phyloP scores from a whole-genome alignment of 192 early-diverging fungal species.

The Coemansia sp. region DNA sequence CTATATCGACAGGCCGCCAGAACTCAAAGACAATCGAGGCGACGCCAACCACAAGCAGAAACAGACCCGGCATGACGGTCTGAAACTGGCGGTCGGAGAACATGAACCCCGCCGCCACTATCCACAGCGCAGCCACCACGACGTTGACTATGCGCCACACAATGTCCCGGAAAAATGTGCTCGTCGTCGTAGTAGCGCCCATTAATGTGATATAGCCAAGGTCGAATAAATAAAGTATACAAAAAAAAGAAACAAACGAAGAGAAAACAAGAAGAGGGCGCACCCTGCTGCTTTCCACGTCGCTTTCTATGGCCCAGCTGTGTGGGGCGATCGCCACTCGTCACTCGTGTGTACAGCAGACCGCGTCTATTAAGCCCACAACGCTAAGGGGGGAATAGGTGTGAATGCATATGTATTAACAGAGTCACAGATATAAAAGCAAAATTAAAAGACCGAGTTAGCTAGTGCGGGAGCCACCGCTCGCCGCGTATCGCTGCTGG shows the following conservation, averaged over 20 bases:
- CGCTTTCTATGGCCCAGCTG: neutral
- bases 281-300: constrained; percentile 4
- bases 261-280: neutral
- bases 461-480: neutral
- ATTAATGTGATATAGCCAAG: neutral
- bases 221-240: neutral
- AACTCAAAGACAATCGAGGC: constrained; percentile 50
- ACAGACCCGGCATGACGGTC: constrained; percentile 45
- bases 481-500: constrained; percentile 14
- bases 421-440: too few species aligned
- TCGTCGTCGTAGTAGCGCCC: constrained; percentile 2
- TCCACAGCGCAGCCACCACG: constrained; percentile 49
- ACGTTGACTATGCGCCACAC: constrained; percentile 53
- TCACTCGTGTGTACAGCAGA: constrained; percentile 2
- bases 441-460: neutral
- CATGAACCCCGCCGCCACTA: constrained; percentile 41
- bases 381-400: neutral
- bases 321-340: neutral
- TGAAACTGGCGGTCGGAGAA: constrained; percentile 47
- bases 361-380: neutral
- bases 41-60: constrained; percentile 38
- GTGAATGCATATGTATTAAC: constrained; percentile 9
- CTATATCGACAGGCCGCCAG: constrained; percentile 36
- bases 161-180: constrained; percentile 19
- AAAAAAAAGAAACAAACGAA: neutral